These are phyloP conservation scores for Tricholomella constricta DNA, from an alignment of 768 basidiomycete genomes.

Conservation along the genomic window DNA sequence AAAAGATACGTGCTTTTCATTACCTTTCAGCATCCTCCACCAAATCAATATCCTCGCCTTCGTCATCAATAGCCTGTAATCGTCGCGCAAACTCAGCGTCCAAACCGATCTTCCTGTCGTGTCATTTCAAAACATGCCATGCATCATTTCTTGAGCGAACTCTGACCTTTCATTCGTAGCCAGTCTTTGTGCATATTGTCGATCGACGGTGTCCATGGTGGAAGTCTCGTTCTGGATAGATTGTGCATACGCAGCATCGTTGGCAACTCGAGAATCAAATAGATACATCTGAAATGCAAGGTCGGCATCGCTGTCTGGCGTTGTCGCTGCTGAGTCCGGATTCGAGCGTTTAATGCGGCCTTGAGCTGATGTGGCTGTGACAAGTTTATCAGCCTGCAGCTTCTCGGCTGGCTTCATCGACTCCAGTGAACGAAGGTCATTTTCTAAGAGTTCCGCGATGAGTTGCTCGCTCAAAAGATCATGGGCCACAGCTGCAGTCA, in stretches of 20 bases:
- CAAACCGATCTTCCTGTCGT: conserved; percentile 30
- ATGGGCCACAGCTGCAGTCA: conserved; percentile 12
- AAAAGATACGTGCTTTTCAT: too few relatives aligned
- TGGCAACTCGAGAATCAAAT: conserved; percentile 27
- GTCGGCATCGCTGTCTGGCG: conserved; percentile 24
- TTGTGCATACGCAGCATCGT: conserved; percentile 35
- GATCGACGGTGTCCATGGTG: conserved; percentile 23
- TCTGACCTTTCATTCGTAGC: conserved; percentile 32
- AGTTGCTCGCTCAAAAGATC: conserved; percentile 33
- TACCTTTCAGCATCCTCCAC: conserved; percentile 35
- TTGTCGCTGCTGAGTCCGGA: background rate
- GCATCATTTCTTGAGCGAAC: background rate
- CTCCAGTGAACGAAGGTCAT: conserved; percentile 27
- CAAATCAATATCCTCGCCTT: conserved; percentile 26
- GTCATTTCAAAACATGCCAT: background rate
- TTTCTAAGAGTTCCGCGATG: conserved; percentile 35
- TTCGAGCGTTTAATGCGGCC: conserved; percentile 24
- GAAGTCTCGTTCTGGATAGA: conserved; percentile 30
- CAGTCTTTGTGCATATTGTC: conserved; percentile 39
- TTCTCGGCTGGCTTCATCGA: conserved; percentile 32
- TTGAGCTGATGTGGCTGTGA: conserved; percentile 27
- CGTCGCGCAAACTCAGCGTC: conserved; percentile 39
- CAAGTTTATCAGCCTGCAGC: conserved; percentile 33
- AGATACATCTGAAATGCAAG: conserved; percentile 30
- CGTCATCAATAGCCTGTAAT: conserved; percentile 32